These are phyloP conservation scores for Litsea cubeba DNA, from an alignment of 164 flowering plant species.

Conservation along the genomic window DNA sequence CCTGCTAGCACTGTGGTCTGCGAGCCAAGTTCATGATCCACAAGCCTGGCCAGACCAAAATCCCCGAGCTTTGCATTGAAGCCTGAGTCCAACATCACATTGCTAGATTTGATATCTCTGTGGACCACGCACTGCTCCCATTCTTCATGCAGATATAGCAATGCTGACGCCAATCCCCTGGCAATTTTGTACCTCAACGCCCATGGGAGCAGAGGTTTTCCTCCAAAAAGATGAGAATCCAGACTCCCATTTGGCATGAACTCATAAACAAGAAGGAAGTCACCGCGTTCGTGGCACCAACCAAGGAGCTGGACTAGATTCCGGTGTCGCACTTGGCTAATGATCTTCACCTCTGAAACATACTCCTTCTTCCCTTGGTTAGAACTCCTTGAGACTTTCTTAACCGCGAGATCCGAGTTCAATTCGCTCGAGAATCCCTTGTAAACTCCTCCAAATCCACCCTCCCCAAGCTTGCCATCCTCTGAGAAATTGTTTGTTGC, in stretches of 20 bases:
- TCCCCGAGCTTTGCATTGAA: conserved; percentile 50
- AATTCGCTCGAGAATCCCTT: conserved; percentile 24
- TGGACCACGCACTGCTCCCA: conserved; percentile 53
- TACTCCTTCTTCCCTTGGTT: conserved; percentile 47
- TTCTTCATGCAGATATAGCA: conserved; percentile 48
- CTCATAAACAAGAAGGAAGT: conserved; percentile 46
- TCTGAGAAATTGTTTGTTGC: conserved; percentile 23
- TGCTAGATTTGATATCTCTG: conserved; percentile 46
- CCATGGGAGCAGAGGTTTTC: conserved; percentile 22
- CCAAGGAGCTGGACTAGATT: conserved; percentile 46
- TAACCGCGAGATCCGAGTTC: conserved; percentile 26
- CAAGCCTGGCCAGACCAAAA: conserved; percentile 43
- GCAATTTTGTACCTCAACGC: conserved; percentile 35
- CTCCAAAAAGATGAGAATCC: conserved; percentile 36
- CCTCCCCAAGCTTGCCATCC: conserved; percentile 25
- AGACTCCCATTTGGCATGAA: conserved; percentile 47
- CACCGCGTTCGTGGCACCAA: conserved; percentile 46
- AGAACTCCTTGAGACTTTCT: conserved; percentile 32
- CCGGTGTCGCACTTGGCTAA: conserved; percentile 40
- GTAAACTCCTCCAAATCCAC: conserved; percentile 36
- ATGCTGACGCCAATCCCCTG: conserved; percentile 36
- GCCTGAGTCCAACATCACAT: conserved; percentile 41
- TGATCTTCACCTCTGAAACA: conserved; percentile 39
- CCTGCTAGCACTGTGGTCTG: conserved; percentile 46
- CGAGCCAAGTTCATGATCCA: conserved; percentile 33